Conservation (phyloP, 208 protist genomes). For the Trichomonas gallinae region DNA sequence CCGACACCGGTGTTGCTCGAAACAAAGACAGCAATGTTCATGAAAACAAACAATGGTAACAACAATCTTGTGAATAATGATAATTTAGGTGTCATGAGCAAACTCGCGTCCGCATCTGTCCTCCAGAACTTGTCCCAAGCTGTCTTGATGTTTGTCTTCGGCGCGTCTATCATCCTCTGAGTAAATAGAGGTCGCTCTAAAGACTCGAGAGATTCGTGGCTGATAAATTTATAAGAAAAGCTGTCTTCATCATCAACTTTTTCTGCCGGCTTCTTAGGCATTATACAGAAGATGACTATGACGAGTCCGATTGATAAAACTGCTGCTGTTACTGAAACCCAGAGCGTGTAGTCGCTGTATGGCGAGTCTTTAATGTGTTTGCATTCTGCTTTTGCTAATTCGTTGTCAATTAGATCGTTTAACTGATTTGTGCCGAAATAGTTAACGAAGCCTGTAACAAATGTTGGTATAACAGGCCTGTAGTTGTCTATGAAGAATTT, state of each 20-base stretch:
- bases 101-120: background rate
- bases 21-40: conserved; percentile 49
- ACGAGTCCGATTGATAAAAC: background rate
- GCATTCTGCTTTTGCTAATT: background rate
- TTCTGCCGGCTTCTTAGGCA: background rate
- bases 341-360: background rate
- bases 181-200: background rate
- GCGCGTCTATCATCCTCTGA: background rate
- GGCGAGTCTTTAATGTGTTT: background rate
- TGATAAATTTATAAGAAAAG: background rate
- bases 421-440: background rate
- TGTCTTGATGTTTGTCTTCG: background rate
- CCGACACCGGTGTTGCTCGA: conserved; percentile 45
- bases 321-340: background rate
- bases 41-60: background rate
- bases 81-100: background rate
- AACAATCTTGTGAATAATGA: background rate
- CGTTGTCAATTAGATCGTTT: background rate
- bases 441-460: background rate
- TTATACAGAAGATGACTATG: background rate
- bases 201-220: background rate
- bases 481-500: background rate
- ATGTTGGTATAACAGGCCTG: background rate
- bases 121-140: background rate
- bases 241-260: background rate